Base-by-base conservation (phyloP, 352 stramenopile species). In the Lagenidium sp. region DNA sequence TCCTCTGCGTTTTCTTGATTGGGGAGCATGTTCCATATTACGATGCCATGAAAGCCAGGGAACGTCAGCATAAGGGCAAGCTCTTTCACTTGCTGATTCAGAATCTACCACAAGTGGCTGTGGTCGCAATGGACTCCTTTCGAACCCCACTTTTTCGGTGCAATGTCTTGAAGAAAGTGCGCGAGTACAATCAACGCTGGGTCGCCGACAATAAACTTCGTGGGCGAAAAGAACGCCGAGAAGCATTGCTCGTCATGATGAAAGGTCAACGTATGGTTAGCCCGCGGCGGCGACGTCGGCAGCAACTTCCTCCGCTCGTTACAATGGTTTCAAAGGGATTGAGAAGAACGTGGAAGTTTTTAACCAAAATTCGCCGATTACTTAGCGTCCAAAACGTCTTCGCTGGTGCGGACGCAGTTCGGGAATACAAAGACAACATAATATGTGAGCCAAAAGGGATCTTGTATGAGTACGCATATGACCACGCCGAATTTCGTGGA, bases 401-500 rank as follows among this genome's bases (percentile, higher is more conserved):
- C 44, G 63, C 60, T 1, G 56, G 60, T 1, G 46, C 47, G 4
- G 62, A 83, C 36, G 38, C 47, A 7, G 52, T 73, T 42, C 48
- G 43, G n/a, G 44, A 50, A 5, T 42, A 68, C 28, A 77, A 70
- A 23, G 56, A 77, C 28, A 67, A 47, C 42, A 84, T 89, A 39
- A 79, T 89, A 12, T 80, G 74, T 26, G 77, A 90, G 19, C 73
- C 78, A 0, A 90, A 85, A 45, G 78, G 75, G 12, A 85, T 90
- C 35, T 42, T 90, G 30, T 88, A 85, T 51, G 78, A 90, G 50
- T 90, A 88, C 37, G 47, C 77, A n/a, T 90, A 88, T 43, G 75
- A 90, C 25, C 61, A 85, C 34, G 71, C 77, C 19, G 78, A 90
- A 46, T 81, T 82, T 26, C 57, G 68, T 0, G 70, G 72, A 23